Percentiles rank a stretch among this genome's conserved stretches.
phyloP scores from a whole-genome alignment of 257 asterid genomes.

The Schizonepeta tenuifolia region DNA sequence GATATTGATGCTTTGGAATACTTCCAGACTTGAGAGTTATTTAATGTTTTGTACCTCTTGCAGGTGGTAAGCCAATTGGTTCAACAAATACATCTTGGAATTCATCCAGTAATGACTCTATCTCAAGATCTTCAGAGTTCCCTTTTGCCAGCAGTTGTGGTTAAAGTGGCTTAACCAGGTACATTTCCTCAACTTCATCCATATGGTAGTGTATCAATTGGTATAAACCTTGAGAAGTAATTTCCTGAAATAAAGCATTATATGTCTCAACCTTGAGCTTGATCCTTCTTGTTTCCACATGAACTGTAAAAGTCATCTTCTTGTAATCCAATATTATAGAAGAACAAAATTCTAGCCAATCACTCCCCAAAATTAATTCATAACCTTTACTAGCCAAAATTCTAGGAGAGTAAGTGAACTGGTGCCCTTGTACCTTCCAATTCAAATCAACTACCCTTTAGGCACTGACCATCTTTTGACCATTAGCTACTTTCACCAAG shows the following conservation, averaged over 20 bases:
- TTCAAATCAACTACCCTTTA: too few species aligned
- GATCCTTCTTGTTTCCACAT: rapidly evolving
- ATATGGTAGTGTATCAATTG: background rate
- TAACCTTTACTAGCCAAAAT: background rate
- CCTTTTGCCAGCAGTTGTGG: too few species aligned
- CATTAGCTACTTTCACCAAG: too few species aligned
- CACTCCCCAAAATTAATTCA: background rate
- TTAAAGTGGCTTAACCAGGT: too few species aligned
- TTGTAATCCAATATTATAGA: background rate
- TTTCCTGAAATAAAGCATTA: background rate
- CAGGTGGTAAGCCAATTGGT: background rate
- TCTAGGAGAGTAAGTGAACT: too few species aligned
- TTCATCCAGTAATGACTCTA: rapidly evolving
- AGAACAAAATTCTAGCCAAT: background rate
- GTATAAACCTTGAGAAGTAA: background rate
- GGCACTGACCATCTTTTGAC: too few species aligned
- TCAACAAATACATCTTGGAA: background rate
- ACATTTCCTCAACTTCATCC: too few species aligned
- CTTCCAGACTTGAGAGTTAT: background rate
- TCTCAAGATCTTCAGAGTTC: too few species aligned
- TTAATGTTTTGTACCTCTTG: background rate
- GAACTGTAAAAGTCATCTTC: background rate
- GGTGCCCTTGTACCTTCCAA: too few species aligned
- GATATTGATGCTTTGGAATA: background rate
- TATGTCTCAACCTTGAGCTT: too few species aligned